Conservation (phyloP, 2,329 filamentous ascomycete species). For the Epicoccum sorghinum region DNA sequence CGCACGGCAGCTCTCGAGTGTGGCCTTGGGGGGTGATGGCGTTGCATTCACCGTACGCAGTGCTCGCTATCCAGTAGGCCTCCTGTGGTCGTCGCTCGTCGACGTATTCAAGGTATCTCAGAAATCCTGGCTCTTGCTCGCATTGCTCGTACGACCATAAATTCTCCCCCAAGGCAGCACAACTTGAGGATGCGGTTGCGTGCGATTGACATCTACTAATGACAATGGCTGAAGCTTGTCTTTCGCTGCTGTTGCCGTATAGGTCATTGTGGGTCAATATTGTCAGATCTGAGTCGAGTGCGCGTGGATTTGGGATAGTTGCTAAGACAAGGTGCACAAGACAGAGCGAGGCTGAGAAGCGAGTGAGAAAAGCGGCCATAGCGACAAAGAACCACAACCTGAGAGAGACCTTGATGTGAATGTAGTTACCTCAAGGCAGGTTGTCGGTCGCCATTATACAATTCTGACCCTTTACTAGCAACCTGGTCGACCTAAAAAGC, state of each 20-base stretch:
- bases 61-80: conserved; percentile 28
- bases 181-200: conserved; percentile 19
- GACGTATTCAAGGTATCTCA: conserved; percentile 28
- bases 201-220: conserved; percentile 20
- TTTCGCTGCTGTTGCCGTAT: conserved; percentile 29
- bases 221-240: conserved; percentile 26
- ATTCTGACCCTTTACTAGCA: not conserved
- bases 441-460: not conserved
- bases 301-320: conserved; percentile 27
- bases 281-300: conserved; percentile 37
- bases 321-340: conserved; percentile 16
- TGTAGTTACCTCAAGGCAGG: not conserved
- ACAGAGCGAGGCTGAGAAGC: conserved; percentile 9
- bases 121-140: conserved; percentile 20
- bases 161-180: conserved; percentile 28
- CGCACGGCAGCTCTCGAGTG: conserved; percentile 22
- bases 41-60: conserved; percentile 18
- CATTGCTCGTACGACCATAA: conserved; percentile 25
- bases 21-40: conserved; percentile 30
- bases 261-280: conserved; percentile 40
- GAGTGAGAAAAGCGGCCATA: conserved; percentile 21
- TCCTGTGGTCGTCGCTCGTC: conserved; percentile 19
- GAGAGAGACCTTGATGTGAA: not conserved
- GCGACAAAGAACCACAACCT: conserved; percentile 3
- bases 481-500: not conserved